Evolutionary conservation across 2,329 filamentous ascomycete species (phyloP).

Genomic region (Rhexocercosporidium sp.): DNA sequence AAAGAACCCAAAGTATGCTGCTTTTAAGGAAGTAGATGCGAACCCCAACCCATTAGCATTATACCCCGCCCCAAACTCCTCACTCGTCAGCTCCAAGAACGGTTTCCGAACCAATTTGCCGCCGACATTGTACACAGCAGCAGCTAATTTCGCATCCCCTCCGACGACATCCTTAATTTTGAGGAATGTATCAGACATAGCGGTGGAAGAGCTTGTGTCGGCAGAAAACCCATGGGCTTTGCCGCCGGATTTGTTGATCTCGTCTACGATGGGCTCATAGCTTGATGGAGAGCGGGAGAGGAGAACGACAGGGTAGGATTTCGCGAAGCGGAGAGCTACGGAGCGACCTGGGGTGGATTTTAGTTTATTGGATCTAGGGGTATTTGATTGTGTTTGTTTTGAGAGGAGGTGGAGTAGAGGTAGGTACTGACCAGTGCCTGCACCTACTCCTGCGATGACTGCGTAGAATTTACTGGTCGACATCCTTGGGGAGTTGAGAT

Average conservation of each 20-base stretch:
- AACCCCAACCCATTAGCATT: slow-evolving; percentile 27
- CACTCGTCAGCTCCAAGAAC: slow-evolving; percentile 56
- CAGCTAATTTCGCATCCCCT: slow-evolving; percentile 54
- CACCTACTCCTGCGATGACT: slow-evolving; percentile 70
- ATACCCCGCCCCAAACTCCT: slow-evolving; percentile 53
- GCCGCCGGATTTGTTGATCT: slow-evolving; percentile 70
- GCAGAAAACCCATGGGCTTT: slow-evolving; percentile 72
- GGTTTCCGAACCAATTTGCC: slow-evolving; percentile 53
- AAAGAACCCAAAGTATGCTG: no score
- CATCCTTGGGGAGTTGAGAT: background rate
- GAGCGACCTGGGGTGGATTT: slow-evolving; percentile 36
- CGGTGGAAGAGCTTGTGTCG: slow-evolving; percentile 58
- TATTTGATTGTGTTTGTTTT: background rate
- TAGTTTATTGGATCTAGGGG: no score
- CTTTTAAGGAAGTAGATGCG: no score
- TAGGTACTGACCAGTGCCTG: slow-evolving; percentile 56
- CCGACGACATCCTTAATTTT: slow-evolving; percentile 57
- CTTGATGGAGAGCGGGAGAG: slow-evolving; percentile 69
- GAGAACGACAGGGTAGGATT: slow-evolving; percentile 71
- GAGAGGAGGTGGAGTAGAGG: background rate
- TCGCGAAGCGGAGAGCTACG: slow-evolving; percentile 60
- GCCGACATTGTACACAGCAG: slow-evolving; percentile 72
- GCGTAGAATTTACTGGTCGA: slow-evolving; percentile 58
- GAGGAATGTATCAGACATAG: slow-evolving; percentile 62
- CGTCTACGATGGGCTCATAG: slow-evolving; percentile 65